These are phyloP conservation scores for Quercus tomentella DNA, from an alignment of 331 rosid species.

Conservation along the genomic window DNA sequence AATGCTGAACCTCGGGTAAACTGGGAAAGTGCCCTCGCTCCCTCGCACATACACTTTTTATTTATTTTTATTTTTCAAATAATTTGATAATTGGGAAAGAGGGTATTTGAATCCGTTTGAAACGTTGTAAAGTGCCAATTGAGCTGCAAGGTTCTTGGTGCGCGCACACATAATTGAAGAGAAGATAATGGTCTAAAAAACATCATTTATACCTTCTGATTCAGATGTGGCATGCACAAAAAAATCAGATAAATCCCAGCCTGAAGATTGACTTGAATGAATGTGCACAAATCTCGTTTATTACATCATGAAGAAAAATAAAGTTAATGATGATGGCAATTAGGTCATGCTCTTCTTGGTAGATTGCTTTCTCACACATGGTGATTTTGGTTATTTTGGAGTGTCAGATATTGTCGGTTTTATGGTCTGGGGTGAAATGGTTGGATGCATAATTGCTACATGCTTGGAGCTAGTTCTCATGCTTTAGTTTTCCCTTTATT, in stretches of 20 bases:
- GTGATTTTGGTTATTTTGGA: not conserved
- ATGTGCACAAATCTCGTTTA: not conserved
- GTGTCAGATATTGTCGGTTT: not conserved
- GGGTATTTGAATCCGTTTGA: too few species aligned
- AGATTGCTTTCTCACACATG: not conserved
- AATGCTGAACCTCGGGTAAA: not conserved
- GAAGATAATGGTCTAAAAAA: not conserved
- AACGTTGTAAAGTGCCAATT: too few species aligned
- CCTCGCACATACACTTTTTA: too few species aligned
- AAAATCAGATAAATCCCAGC: not conserved
- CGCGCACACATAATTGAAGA: not conserved
- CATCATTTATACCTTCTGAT: not conserved
- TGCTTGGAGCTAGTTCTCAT: too few species aligned
- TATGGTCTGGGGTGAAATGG: too few species aligned
- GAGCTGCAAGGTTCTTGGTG: too few species aligned
- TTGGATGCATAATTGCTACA: too few species aligned
- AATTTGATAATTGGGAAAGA: too few species aligned
- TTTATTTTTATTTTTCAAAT: too few species aligned
- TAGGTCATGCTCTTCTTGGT: not conserved
- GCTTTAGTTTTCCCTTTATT: too few species aligned
- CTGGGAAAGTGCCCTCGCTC: not conserved
- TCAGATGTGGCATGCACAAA: not conserved
- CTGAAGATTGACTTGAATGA: not conserved
- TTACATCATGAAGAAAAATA: not conserved
- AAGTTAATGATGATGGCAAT: not conserved